Conservation (phyloP, 768 basidiomycete genomes). For the Mycena capillaripes region DNA sequence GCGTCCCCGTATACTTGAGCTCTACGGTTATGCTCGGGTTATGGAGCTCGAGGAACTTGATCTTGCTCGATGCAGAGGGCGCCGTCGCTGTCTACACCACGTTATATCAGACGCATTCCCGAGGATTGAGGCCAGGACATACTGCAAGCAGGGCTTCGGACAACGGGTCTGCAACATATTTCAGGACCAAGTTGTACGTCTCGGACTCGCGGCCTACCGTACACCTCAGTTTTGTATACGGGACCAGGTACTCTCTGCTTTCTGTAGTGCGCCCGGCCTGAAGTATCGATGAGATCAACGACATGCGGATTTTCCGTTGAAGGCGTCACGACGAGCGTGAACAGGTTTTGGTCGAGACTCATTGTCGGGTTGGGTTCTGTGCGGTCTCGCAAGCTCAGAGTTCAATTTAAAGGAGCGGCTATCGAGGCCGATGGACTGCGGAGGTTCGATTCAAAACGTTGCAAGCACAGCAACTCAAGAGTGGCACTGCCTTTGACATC, state of each 20-base stretch:
- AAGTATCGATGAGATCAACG: constrained; percentile 78
- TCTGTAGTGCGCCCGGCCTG: constrained; percentile 76
- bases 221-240: constrained; percentile 76
- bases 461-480: not conserved
- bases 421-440: constrained; percentile 12
- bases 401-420: constrained; percentile 6
- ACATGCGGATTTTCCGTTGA: constrained; percentile 71
- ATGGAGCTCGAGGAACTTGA: constrained; percentile 80
- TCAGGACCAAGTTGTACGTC: not conserved
- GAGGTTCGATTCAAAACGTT: not conserved
- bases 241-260: constrained; percentile 68
- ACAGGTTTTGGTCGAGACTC: constrained; percentile 90
- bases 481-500: constrained; percentile 8
- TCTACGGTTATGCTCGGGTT: constrained; percentile 82
- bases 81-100: constrained; percentile 66
- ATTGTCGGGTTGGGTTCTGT: constrained; percentile 50
- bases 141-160: constrained; percentile 76
- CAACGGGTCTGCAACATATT: constrained; percentile 72
- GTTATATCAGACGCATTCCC: not conserved
- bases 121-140: not conserved
- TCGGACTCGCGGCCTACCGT: constrained; percentile 61
- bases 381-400: not conserved
- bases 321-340: constrained; percentile 79
- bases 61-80: constrained; percentile 75
- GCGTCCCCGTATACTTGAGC: constrained; percentile 79